Conservation (phyloP, 2,329 filamentous ascomycete genomes). For the Fusarium miscanthi region DNA sequence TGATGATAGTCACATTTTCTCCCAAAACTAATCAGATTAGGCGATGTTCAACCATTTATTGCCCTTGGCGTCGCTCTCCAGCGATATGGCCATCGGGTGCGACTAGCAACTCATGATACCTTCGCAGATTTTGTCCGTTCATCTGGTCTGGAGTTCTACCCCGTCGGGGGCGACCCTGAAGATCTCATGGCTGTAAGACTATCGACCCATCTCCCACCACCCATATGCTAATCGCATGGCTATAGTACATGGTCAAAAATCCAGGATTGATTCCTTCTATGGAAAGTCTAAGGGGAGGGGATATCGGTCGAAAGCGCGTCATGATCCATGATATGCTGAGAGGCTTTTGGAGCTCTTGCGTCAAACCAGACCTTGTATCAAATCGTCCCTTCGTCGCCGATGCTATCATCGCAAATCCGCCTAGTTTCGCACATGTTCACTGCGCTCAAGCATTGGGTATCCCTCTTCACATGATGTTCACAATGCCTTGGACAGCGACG, state of each 20-base stretch:
- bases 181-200: slow-evolving; percentile 20
- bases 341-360: not conserved
- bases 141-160: slow-evolving; percentile 13
- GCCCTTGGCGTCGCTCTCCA: slow-evolving; percentile 18
- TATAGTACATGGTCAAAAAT: slow-evolving; percentile 4
- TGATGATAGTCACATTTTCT: accelerated
- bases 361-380: not conserved
- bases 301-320: not conserved
- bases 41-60: slow-evolving; percentile 29
- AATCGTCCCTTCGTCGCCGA: slow-evolving; percentile 71
- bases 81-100: slow-evolving; percentile 21
- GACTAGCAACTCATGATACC: slow-evolving; percentile 21
- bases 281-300: not conserved
- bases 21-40: not conserved
- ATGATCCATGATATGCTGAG: not conserved
- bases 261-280: not conserved
- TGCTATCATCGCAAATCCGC: slow-evolving; percentile 85
- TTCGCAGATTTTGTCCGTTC: slow-evolving; percentile 12
- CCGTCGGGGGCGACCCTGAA: slow-evolving; percentile 22
- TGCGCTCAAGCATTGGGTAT: slow-evolving; percentile 82
- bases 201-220: accelerated
- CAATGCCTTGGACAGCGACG: slow-evolving; percentile 82
- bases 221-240: accelerated
- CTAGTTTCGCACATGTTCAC: slow-evolving; percentile 80
- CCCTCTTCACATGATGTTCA: slow-evolving; percentile 88